Evolutionary conservation across 2,329 filamentous ascomycete genomes (phyloP).

Genomic region (Diaporthe sp.): DNA sequence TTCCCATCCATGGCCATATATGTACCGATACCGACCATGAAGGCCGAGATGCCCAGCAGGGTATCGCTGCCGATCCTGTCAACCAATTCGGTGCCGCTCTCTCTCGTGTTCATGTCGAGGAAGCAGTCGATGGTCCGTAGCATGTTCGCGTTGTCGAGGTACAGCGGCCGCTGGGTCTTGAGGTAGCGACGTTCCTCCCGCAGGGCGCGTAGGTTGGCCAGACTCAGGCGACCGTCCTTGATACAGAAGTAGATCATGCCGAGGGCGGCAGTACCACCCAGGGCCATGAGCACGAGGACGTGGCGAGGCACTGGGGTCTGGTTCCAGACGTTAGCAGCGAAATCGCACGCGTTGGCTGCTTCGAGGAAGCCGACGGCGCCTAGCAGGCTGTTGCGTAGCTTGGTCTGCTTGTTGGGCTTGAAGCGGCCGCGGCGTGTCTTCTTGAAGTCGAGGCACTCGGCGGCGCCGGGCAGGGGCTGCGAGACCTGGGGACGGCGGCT

Average conservation of each 20-base stretch:
- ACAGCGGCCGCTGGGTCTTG: constrained; percentile 39
- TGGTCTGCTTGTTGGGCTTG: constrained; percentile 33
- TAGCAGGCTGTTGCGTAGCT: constrained; percentile 42
- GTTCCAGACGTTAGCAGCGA: constrained; percentile 71
- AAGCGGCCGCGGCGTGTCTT: constrained; percentile 27
- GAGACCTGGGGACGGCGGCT: background rate
- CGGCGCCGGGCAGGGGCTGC: constrained; percentile 36
- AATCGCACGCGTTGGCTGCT: constrained; percentile 67
- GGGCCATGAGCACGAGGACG: constrained; percentile 63
- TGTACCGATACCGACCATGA: constrained; percentile 64
- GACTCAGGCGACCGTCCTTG: constrained; percentile 57
- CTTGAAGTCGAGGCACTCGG: constrained; percentile 34
- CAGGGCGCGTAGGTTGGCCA: constrained; percentile 60
- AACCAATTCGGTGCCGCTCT: constrained; percentile 63
- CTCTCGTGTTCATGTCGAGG: constrained; percentile 59
- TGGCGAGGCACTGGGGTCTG: constrained; percentile 61
- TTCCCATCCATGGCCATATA: constrained; percentile 66
- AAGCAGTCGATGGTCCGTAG: constrained; percentile 50
- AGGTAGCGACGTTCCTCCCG: constrained; percentile 55
- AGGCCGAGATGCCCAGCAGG: constrained; percentile 61
- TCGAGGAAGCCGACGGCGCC: constrained; percentile 63
- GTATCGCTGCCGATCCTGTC: constrained; percentile 65
- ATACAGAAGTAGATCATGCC: constrained; percentile 59
- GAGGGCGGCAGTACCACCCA: constrained; percentile 62
- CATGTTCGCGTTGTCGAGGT: constrained; percentile 41